Conservation (phyloP, 306 rosid species). For the Senna tora region DNA sequence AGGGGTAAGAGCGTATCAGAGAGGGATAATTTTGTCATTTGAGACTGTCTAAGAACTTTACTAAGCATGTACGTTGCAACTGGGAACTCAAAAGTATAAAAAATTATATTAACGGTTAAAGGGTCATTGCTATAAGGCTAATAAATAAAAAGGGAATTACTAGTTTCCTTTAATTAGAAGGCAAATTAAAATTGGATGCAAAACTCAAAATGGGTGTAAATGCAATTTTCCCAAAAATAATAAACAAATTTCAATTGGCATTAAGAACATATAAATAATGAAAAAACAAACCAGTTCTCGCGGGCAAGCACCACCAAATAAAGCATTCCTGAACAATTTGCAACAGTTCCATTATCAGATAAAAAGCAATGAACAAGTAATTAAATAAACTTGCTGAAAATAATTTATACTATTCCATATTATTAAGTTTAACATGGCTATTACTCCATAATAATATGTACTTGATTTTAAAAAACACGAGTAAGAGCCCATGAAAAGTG, state of each 20-base stretch:
- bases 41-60: too few relatives aligned
- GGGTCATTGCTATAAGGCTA: too few relatives aligned
- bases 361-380: conserved; percentile 11
- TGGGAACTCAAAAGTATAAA: too few relatives aligned
- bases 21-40: too few relatives aligned
- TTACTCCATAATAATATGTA: background rate
- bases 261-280: conserved; percentile 13
- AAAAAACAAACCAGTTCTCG: conserved; percentile 77
- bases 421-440: conserved; percentile 28
- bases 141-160: too few relatives aligned
- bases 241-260: conserved; percentile 13
- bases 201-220: too few relatives aligned
- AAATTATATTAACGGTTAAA: too few relatives aligned
- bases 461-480: conserved; percentile 25
- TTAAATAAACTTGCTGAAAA: conserved; percentile 31
- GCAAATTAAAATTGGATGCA: too few relatives aligned
- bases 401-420: conserved; percentile 13
- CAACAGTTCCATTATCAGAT: conserved; percentile 33
- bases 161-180: too few relatives aligned
- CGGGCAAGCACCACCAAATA: conserved; percentile 99
- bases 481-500: conserved; percentile 19
- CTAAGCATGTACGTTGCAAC: too few relatives aligned
- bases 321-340: conserved; percentile 69
- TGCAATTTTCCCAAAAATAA: background rate
- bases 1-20: too few relatives aligned